Base-by-base conservation (phyloP, 2,329 filamentous ascomycete genomes). In the Akanthomyces muscarius region DNA sequence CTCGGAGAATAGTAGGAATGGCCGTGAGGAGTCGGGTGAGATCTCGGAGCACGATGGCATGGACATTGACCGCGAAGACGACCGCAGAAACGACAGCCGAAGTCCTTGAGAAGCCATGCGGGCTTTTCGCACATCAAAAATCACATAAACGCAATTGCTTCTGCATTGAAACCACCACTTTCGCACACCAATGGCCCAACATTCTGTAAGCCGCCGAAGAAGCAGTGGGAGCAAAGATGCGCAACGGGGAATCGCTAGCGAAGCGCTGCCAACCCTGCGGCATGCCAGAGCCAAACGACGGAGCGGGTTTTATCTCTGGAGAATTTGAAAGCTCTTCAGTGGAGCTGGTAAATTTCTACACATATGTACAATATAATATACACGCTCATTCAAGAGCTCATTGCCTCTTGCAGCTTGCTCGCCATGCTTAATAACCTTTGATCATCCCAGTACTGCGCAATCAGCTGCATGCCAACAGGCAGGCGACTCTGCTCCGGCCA, bases 381-480 rank as follows among this genome's bases (percentile, higher is more conserved):
- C 44, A 48, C 10, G 33, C 51, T 48, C 48, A 28, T 16, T 51
- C 52, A 62, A 56, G 53, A 44, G 7, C 68, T 68, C 57, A 76
- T 67, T 18, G 74, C 59, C 25, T 70, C 67, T 61, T 75, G 68
- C 18, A 86, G 64, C 23, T 77, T 71, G 60, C 78, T 77, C 6
- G 88, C 89, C 63, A 87, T 78, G 1, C 77, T 73, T 5, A 93
- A 77, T 28, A 93, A 76, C 45, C 85, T 75, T 23, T 80, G 78
- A 72, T 95, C 91, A 69, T 92, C 87, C 74, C 89, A 91, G 71
- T 87, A 93, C 72, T 95, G 91, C n/a, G 88, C 90, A 66, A 93
- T 88, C 13, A 94, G 72, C 72, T 95, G 91, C 71, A 95, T 78
- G 0, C 91, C 90, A 16, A 74, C 72, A 1, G 74, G 74, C 51